Evolutionary conservation across 768 basidiomycete species (phyloP).

Genomic region (Aureoboletus auriporus): DNA sequence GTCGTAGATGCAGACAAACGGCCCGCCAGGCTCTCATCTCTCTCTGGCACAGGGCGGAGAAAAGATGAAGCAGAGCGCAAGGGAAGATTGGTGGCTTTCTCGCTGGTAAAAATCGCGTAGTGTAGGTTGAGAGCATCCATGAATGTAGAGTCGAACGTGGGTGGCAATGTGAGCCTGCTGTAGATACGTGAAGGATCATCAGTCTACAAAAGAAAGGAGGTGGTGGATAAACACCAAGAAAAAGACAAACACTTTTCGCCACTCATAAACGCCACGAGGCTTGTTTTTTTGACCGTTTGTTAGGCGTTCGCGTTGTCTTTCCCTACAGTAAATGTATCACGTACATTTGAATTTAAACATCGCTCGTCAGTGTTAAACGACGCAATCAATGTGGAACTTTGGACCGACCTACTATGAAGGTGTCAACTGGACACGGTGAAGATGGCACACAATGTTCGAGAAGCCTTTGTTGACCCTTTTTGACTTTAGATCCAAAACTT

Average conservation of each 20-base stretch:
- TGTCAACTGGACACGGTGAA: not conserved
- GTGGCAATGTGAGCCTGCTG: slow-evolving; percentile 7
- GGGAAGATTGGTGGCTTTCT: slow-evolving; percentile 16
- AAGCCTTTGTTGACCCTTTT: slow-evolving; percentile 14
- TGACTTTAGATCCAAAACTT: slow-evolving; percentile 5
- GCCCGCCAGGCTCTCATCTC: slow-evolving; percentile 13
- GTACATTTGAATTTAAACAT: slow-evolving; percentile 1
- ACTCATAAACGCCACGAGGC: slow-evolving; percentile 9
- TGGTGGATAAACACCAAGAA: slow-evolving; percentile 6
- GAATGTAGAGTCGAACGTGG: slow-evolving; percentile 12
- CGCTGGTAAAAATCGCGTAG: slow-evolving; percentile 45
- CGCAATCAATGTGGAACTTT: not conserved
- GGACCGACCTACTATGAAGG: slow-evolving; percentile 11
- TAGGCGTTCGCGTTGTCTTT: slow-evolving; percentile 3
- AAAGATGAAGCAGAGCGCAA: slow-evolving; percentile 19
- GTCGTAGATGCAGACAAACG: slow-evolving; percentile 22
- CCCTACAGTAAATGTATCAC: slow-evolving; percentile 7
- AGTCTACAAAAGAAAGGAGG: slow-evolving; percentile 5
- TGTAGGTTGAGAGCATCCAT: slow-evolving; percentile 64
- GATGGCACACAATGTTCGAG: not conserved
- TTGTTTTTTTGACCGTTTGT: not conserved
- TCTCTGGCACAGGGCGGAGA: slow-evolving; percentile 13
- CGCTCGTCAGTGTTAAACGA: not conserved
- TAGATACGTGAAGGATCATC: slow-evolving; percentile 10
- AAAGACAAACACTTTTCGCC: slow-evolving; percentile 11